Evolutionary conservation across 345 rosid genomes (phyloP).

Genomic region (Eucalyptus decipiens): DNA sequence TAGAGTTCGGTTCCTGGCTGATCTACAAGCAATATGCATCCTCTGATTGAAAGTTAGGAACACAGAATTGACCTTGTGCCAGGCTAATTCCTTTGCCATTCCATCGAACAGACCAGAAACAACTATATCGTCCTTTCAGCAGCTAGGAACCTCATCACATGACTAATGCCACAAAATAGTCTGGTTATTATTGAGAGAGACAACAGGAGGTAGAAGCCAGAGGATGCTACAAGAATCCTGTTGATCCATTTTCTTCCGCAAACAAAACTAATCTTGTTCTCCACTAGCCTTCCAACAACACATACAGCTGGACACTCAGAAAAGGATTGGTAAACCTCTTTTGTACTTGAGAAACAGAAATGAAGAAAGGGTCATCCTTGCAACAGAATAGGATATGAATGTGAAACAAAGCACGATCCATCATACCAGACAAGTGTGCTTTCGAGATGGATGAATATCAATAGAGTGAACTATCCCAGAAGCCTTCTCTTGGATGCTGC

Average conservation of each 20-base stretch:
- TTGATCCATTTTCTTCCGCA: neutral
- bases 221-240: neutral
- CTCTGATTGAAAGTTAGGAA: neutral
- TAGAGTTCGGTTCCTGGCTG: neutral
- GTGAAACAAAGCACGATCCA: neutral
- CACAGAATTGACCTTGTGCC: neutral
- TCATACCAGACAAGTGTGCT: conserved; percentile 83
- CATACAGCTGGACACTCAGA: neutral
- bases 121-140: neutral
- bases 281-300: neutral
- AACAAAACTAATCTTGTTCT: neutral
- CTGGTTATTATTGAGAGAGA: neutral
- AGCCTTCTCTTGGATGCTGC: conserved; percentile 55
- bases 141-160: neutral
- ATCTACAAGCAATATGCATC: neutral
- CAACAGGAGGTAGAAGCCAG: neutral
- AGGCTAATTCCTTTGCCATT: neutral
- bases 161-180: neutral
- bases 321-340: neutral
- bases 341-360: neutral
- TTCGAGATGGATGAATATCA: conserved; percentile 87
- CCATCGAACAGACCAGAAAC: neutral
- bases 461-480: conserved; percentile 74
- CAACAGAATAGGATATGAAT: neutral
- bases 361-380: neutral